A percentile compares a stretch with the other conserved stretches of the same genome.
Conservation (phyloP, 2,329 filamentous ascomycete species). For the Aureobasidium zeae region DNA sequence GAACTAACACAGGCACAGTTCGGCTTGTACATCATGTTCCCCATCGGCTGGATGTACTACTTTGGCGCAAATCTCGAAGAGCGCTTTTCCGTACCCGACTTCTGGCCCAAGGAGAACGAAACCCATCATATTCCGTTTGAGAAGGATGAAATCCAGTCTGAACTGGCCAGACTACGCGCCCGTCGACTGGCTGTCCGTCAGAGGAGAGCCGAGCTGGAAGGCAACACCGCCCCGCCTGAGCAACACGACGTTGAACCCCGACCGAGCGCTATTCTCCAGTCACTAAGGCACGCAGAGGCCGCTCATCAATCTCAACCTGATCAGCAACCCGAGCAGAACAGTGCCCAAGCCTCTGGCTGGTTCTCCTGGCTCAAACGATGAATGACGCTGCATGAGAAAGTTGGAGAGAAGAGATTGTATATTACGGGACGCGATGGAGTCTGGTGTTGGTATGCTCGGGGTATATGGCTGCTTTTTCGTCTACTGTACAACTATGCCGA, state of each 20-base stretch:
- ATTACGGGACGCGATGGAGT: constrained; percentile 1
- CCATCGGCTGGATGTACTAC: constrained; percentile 99
- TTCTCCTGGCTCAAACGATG: constrained; percentile 17
- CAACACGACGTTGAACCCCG: background rate
- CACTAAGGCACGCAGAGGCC: constrained; percentile 3
- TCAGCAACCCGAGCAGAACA: constrained; percentile 4
- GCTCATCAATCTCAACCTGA: background rate
- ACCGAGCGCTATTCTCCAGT: constrained; percentile 9
- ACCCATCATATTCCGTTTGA: constrained; percentile 69
- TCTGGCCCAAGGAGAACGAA: constrained; percentile 81
- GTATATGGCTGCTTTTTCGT: constrained; percentile 21
- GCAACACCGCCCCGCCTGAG: background rate
- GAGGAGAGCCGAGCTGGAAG: constrained; percentile 36
- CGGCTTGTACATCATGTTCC: constrained; percentile 97
- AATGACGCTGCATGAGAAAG: background rate
- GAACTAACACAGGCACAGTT: constrained; percentile 52
- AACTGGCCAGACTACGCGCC: constrained; percentile 62
- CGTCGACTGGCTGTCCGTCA: constrained; percentile 39
- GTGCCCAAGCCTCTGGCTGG: constrained; percentile 13
- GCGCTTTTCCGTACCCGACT: constrained; percentile 77
- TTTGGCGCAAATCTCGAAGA: constrained; percentile 96
- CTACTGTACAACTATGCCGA: constrained; percentile 20
- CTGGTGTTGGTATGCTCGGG: no score
- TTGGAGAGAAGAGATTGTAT: constrained; percentile 1
- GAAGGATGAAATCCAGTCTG: constrained; percentile 70